A percentile compares a stretch with the other conserved stretches of the same genome.
Conservation (phyloP, 441 rosid species). For the Croton setiger region DNA sequence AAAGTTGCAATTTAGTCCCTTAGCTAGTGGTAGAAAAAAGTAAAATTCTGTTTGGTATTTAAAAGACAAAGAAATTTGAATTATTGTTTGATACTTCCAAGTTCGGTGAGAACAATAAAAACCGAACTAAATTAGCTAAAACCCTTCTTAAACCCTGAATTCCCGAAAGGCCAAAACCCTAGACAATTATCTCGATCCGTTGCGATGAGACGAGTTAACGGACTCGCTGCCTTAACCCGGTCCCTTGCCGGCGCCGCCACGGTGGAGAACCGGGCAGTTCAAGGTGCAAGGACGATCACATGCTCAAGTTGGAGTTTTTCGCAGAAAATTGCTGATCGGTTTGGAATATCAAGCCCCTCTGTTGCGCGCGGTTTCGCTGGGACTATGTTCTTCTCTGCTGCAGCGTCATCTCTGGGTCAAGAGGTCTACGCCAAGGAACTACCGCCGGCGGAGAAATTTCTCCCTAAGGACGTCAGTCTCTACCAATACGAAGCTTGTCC, state of each 20-base stretch:
- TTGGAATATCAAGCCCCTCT: conserved; percentile 32
- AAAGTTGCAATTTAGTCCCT: too few relatives aligned
- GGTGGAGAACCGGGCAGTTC: conserved; percentile 36
- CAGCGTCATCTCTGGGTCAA: conserved; percentile 46
- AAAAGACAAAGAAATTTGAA: too few relatives aligned
- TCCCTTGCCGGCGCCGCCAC: conserved; percentile 30
- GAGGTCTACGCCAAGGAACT: conserved; percentile 57
- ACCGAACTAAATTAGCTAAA: neutral
- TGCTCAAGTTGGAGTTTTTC: conserved; percentile 28
- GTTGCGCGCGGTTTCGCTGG: conserved; percentile 34
- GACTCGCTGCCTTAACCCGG: conserved; percentile 38
- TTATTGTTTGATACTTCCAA: too few relatives aligned
- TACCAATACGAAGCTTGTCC: conserved; percentile 98
- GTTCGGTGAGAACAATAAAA: too few relatives aligned
- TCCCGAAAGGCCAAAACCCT: conserved; percentile 2
- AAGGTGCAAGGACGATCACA: conserved; percentile 31
- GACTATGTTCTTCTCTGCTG: conserved; percentile 49
- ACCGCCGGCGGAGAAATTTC: conserved; percentile 32
- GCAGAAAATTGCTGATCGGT: conserved; percentile 29
- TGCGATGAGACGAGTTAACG: conserved; percentile 51
- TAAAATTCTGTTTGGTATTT: too few relatives aligned
- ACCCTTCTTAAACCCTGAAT: neutral
- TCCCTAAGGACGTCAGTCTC: conserved; percentile 63
- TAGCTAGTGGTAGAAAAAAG: too few relatives aligned
- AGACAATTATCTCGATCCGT: conserved; percentile 4